Evolutionary conservation across 352 stramenopile species (phyloP).

Genomic region (Globisporangium nagaii): DNA sequence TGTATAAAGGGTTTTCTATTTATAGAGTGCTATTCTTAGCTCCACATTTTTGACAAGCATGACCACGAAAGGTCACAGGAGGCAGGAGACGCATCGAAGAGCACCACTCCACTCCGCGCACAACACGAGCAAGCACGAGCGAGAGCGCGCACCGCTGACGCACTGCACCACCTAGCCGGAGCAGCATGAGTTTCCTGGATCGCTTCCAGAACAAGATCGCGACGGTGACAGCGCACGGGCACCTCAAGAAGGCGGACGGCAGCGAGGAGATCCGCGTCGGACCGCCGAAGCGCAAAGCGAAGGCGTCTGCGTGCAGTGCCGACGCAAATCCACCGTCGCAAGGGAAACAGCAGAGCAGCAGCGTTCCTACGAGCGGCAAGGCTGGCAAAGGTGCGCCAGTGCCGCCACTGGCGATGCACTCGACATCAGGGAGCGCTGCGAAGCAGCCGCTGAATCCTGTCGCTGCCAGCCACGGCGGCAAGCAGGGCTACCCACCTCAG

Average conservation of each 20-base stretch:
- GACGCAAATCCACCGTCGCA: not conserved
- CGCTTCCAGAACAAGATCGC: slow-evolving; percentile 82
- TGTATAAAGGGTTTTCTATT: too few species aligned
- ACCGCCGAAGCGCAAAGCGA: slow-evolving; percentile 43
- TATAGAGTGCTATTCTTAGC: not conserved
- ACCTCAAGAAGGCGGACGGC: slow-evolving; percentile 72
- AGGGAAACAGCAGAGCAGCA: slow-evolving; percentile 7
- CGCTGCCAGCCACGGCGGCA: slow-evolving; percentile 2
- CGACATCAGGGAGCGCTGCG: not conserved
- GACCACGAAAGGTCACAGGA: too few species aligned
- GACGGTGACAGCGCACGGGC: slow-evolving; percentile 72
- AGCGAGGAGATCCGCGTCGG: slow-evolving; percentile 79
- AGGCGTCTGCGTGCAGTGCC: not conserved
- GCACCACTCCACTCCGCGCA: too few species aligned
- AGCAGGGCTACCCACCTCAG: not conserved
- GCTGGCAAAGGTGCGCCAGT: slow-evolving; percentile 2
- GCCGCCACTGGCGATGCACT: slow-evolving; percentile 1
- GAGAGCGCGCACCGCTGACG: not conserved
- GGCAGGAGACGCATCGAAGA: too few species aligned
- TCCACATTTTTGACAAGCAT: not conserved
- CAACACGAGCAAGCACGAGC: too few species aligned
- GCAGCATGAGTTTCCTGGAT: slow-evolving; percentile 73
- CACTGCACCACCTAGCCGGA: not conserved
- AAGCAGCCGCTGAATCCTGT: slow-evolving; percentile 8
- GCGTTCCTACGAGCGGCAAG: not conserved